phyloP scores from a whole-genome alignment of 345 rosid species.

The Microthlaspi erraticum region DNA sequence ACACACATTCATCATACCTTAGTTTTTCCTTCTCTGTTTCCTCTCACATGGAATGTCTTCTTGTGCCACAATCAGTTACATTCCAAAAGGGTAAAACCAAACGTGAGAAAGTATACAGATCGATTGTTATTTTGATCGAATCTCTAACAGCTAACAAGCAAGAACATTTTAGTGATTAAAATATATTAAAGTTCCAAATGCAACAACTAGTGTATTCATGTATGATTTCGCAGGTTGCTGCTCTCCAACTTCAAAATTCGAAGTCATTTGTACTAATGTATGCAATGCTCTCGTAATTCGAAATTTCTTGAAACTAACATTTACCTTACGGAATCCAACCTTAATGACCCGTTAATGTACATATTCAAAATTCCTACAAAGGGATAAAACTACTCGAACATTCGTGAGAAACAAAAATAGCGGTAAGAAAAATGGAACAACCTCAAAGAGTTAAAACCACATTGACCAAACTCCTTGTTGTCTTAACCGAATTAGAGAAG shows the following conservation, averaged over 20 bases:
- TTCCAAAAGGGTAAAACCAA: slow-evolving; percentile 15
- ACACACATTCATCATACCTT: slow-evolving; percentile 35
- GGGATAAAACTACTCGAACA: not conserved
- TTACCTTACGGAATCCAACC: not conserved
- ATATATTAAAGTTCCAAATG: not conserved
- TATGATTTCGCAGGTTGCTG: no score
- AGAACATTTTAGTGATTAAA: no score
- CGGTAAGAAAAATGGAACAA: not conserved
- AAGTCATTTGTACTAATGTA: no score
- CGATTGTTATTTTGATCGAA: not conserved
- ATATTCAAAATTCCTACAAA: not conserved
- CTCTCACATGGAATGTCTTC: slow-evolving; percentile 33
- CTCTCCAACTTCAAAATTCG: no score
- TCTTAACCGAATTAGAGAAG: no score
- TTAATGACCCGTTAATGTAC: not conserved
- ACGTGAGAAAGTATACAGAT: not conserved
- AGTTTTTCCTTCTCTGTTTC: not conserved
- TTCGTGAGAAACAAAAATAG: not conserved
- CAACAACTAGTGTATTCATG: no score
- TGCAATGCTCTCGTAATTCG: not conserved
- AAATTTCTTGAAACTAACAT: not conserved
- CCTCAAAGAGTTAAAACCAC: not conserved
- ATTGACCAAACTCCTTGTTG: no score
- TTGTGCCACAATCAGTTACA: slow-evolving; percentile 17
- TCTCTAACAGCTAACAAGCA: not conserved